Evolutionary conservation across 2,329 filamentous ascomycete species (phyloP).

Genomic region (Apiospora koreana): DNA sequence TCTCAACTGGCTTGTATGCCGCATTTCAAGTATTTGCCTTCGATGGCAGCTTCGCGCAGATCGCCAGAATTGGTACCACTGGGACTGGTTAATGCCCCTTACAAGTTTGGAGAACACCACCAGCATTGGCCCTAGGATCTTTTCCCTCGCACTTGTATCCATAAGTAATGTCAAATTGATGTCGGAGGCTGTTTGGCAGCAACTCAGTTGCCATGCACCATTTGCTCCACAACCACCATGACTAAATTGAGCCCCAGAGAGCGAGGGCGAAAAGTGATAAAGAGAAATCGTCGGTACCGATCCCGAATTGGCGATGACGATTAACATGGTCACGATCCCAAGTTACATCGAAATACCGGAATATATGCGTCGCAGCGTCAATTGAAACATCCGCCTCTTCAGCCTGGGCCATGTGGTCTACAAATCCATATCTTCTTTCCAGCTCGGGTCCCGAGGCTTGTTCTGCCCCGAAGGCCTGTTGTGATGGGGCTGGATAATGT

Average conservation of each 20-base stretch:
- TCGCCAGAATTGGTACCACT: not conserved
- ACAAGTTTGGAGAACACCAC: not conserved
- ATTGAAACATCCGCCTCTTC: not conserved
- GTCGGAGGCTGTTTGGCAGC: not conserved
- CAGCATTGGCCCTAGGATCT: not conserved
- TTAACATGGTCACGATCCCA: not conserved
- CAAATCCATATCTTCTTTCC: not conserved
- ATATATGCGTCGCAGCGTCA: not conserved
- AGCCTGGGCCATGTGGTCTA: not conserved
- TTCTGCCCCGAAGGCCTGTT: not conserved
- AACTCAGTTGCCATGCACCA: not conserved
- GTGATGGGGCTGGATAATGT: not conserved
- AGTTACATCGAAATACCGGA: not conserved
- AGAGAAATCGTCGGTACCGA: not conserved
- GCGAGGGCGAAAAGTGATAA: not conserved
- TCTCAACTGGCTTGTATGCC: not conserved
- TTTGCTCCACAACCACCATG: not conserved
- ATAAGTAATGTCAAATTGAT: not conserved
- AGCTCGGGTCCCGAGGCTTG: not conserved
- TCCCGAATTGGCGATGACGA: not conserved
- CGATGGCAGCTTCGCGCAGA: not conserved
- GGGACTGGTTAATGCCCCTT: not conserved
- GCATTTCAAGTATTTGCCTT: not conserved
- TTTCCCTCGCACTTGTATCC: not conserved
- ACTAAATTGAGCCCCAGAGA: not conserved